phyloP scores from a whole-genome alignment of 2,329 filamentous ascomycete species.

The Mycosphaerelloides madeirae region DNA sequence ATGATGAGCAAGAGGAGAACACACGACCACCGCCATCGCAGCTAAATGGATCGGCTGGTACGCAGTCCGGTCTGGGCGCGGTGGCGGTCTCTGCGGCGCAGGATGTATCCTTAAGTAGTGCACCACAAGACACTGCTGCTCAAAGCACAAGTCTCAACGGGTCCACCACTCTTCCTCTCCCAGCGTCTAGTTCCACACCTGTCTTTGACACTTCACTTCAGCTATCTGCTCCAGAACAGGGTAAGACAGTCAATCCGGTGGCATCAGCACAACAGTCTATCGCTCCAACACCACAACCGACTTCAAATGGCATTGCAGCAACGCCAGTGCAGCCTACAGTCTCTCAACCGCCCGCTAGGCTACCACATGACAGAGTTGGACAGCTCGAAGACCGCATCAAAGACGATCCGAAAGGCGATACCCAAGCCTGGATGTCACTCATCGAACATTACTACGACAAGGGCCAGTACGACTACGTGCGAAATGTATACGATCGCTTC shows the following conservation, averaged over 20 bases:
- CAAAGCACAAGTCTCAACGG: slow-evolving; percentile 32
- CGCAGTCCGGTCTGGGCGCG: slow-evolving; percentile 24
- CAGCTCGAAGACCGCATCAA: slow-evolving; percentile 85
- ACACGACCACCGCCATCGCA: slow-evolving; percentile 22
- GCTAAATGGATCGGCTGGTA: slow-evolving; percentile 23
- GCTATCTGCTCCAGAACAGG: slow-evolving; percentile 20
- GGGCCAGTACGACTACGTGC: slow-evolving; percentile 75
- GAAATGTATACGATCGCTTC: slow-evolving; percentile 79
- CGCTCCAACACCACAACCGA: slow-evolving; percentile 14
- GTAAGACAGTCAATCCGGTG: slow-evolving; percentile 28
- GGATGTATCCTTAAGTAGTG: slow-evolving; percentile 58
- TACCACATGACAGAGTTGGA: slow-evolving; percentile 69
- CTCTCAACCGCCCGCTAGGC: slow-evolving; percentile 34
- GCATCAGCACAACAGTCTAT: slow-evolving; percentile 15
- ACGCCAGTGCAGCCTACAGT: slow-evolving; percentile 15
- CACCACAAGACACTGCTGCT: slow-evolving; percentile 33
- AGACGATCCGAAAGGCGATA: slow-evolving; percentile 86
- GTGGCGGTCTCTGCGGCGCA: slow-evolving; percentile 29
- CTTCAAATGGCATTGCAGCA: slow-evolving; percentile 9
- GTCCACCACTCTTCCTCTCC: slow-evolving; percentile 29
- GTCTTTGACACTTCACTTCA: slow-evolving; percentile 31
- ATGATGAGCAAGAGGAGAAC: slow-evolving; percentile 46
- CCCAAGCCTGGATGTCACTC: slow-evolving; percentile 84
- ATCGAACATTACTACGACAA: slow-evolving; percentile 79
- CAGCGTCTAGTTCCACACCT: slow-evolving; percentile 24